Evolutionary conservation across 2,329 filamentous ascomycete species (phyloP), one percentile per base, ranked within the genome.

Genomic region (Monilinia polystroma): DNA sequence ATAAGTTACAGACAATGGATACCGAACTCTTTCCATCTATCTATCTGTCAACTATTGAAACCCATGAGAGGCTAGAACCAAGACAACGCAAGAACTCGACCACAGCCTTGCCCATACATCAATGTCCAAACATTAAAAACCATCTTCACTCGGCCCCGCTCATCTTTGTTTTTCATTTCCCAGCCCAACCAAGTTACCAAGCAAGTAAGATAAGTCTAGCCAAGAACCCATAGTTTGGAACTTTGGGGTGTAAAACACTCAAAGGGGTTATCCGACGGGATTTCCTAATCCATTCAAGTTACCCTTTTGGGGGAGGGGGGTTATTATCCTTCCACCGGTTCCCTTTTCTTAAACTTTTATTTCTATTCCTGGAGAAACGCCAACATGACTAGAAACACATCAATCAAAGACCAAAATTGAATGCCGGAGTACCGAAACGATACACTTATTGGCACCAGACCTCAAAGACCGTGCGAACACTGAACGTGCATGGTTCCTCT

Each of bases 71-170:
- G 20, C 41, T 26, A 58, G 43, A 51, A n/a, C 43, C 63, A 56
- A 67, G 54, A 64, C 35, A 64, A 51, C 11, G 41, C n/a, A 20
- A 38, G 41, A 26, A 23, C 56, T 64, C 52, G 18, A 66, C 26
- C 52, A 53, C 51, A 67, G 65, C 65, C 65, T 67, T 59, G 64
- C 41, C 53, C 65, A 56, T 63, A 43, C 43, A 57, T 55, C 65
- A 29, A 67, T 47, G 53, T 64, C 54, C 35, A 57, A 57, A 64
- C 62, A 57, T 64, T 51, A 60, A 14, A 60, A 60, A 51, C 58
- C 58, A 51, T 51, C 45, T 38, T 20, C 57, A 60, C 32, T 51
- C 43, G 43, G 45, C 43, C 45, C 57, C 57, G 57, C 57, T 23
- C 10, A 20, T 49, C 43, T 49, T 49, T 29, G 12, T 49, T 49